Percentiles rank a stretch among this genome's conserved stretches.
Evolutionary conservation across 1,139 yeast species (phyloP).

Genomic region (Sugiyamaella sp.): DNA sequence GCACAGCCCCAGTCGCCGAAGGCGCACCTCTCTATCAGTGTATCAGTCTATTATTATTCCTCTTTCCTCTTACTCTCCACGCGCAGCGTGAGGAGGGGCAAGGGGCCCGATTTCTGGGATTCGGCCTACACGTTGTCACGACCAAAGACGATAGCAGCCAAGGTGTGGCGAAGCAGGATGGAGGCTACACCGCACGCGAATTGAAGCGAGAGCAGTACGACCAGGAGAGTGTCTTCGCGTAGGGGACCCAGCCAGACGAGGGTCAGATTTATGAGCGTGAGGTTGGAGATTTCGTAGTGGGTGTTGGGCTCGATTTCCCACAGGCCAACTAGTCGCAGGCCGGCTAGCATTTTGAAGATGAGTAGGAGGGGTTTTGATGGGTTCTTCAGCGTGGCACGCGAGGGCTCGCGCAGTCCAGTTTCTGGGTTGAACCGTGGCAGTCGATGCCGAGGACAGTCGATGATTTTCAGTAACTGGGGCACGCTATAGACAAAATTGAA

Average conservation of each 20-base stretch:
- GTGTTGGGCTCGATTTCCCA: constrained; percentile 36
- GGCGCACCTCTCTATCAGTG: too few species aligned
- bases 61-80: too few species aligned
- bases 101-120: background rate
- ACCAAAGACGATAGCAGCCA: constrained; percentile 87
- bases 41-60: too few species aligned
- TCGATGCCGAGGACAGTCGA: constrained; percentile 96
- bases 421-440: constrained; percentile 71
- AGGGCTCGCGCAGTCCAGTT: constrained; percentile 80
- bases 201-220: constrained; percentile 61
- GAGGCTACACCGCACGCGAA: constrained; percentile 66
- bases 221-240: constrained; percentile 77
- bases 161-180: constrained; percentile 73
- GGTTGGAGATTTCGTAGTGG: constrained; percentile 63
- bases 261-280: constrained; percentile 82
- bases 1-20: too few species aligned
- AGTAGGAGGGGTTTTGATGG: constrained; percentile 41
- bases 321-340: constrained; percentile 55
- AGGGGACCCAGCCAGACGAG: constrained; percentile 88
- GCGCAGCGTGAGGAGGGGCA: background rate
- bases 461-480: constrained; percentile 83
- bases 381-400: constrained; percentile 50
- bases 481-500: constrained; percentile 84
- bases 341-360: constrained; percentile 45
- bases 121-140: constrained; percentile 74